Evolutionary conservation across 371 early-diverging fungal genomes (phyloP), one percentile per base, ranked within the genome.

Genomic region (Fennellomyces sp.): DNA sequence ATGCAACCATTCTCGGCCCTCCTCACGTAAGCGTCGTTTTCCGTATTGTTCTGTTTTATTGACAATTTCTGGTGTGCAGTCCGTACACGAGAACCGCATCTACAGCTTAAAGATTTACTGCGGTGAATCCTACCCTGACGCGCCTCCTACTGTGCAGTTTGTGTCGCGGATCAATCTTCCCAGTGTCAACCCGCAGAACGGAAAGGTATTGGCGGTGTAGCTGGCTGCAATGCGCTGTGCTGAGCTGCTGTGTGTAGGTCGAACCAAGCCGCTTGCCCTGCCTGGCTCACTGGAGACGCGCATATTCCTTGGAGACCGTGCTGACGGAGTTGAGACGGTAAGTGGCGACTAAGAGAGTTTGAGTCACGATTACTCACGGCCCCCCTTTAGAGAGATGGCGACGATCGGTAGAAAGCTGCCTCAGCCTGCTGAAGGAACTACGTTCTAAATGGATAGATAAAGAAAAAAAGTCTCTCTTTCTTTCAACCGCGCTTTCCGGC

Each of bases 1-100:
- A 94, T 66, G 98, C 94, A 7, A 96, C 97, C 47, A 97, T 98
- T 68, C 87, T 98, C 52, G 97, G 98, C n/a, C 94, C 97, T 23
- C 83, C 87, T 60, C 87, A 94, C 69, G 97, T 95, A 88, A 73
- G 85, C 49, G n/a, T n/a, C n/a, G n/a, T n/a, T n/a, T n/a, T n/a
- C n/a, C n/a, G n/a, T n/a, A n/a, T n/a, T n/a, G n/a, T n/a, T n/a
- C n/a, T n/a, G n/a, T n/a, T n/a, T n/a, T n/a, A n/a, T n/a, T n/a
- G n/a, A n/a, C n/a, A n/a, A n/a, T 23, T 23, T 17, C 19, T 31
- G 13, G 25, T 47, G 3, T 49, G 13, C 71, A 96, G 96, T 88
- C 95, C 25, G 88, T 90, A 26, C 95, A 95, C 65, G 96, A 97
- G 72, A 96, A 95, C 82, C 87, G 97, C 33, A 96, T 98, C 62